Base-by-base conservation (phyloP, 2,329 filamentous ascomycete species). In the Chaetomium olivaceum region DNA sequence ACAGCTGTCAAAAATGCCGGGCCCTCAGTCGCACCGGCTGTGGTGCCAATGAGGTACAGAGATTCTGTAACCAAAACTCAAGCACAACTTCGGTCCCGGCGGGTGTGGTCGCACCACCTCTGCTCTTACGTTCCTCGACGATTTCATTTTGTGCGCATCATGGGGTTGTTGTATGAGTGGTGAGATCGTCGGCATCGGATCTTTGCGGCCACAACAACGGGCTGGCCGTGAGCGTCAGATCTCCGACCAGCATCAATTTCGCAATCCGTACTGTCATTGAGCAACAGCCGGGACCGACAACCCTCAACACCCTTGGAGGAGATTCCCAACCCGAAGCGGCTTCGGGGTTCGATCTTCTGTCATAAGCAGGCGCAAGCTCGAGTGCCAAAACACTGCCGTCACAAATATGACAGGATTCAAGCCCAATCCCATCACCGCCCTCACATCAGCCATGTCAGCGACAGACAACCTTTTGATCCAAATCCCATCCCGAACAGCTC, bases 1-100 rank as follows among this genome's bases (percentile, higher is more conserved):
- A 19, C 62, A 43, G 62, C 62, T 59, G 62, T 63, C 55, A 54
- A 63, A 63, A 29, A 52, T 25, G 29, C 9, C 9, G 33, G 33
- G 23, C 21, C 9, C 56, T 9, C 25, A 27, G 43, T 51, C 25
- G 54, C 46, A 56, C 54, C 54, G 21, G 54, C 54, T 57, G 48
- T 54, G 31, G 39, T 59, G 51, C n/a, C 48, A 61, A 23, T 36
- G 58, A 39, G 31, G 19, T 16, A 63, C 55, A 52, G 55, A 55
- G 56, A 55, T 64, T 14, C 56, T 54, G 50, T 54, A 50, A 36
- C 27, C 46, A 25, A 14, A 14, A 7, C 11, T 14, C 11, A 23
- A 43, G 31, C 52, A 48, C 31, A 54, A 25, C 33, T 50, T 64
- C 56, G 36, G 48, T 36, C 36, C 57, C 57, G 36, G 57, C 23